phyloP scores from a whole-genome alignment of 441 rosid genomes.

The Brassica balearica region DNA sequence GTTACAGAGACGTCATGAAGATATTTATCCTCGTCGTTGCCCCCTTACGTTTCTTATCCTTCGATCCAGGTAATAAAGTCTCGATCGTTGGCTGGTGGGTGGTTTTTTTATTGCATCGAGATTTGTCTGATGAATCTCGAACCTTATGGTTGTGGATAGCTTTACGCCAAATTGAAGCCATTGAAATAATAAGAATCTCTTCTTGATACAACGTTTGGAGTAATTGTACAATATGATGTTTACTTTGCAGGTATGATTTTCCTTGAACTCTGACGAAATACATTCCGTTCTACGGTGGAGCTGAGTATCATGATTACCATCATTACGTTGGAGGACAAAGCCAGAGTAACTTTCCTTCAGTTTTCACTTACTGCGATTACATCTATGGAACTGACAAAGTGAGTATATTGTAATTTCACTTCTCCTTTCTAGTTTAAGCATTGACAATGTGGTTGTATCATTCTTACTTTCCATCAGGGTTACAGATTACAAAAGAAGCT shows the following conservation, averaged over 20 bases:
- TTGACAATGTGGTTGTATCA: neutral
- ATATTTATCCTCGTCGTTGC: conserved; percentile 78
- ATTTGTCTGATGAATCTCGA: no score
- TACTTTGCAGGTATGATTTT: neutral
- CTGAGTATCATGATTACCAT: neutral
- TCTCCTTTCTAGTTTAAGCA: neutral
- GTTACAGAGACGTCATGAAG: conserved; percentile 83
- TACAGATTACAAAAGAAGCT: neutral
- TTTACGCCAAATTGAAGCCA: no score
- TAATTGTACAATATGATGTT: neutral
- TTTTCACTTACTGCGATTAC: neutral
- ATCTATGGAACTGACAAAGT: neutral
- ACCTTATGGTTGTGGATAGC: no score
- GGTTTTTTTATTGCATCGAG: no score
- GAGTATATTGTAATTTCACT: neutral
- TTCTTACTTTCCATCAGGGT: neutral
- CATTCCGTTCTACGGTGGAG: neutral
- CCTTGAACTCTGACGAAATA: neutral
- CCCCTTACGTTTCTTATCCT: conserved; percentile 85
- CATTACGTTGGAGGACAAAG: neutral
- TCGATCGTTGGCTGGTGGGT: neutral
- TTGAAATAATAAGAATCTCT: neutral
- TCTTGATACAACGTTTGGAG: neutral
- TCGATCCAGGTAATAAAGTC: conserved; percentile 59
- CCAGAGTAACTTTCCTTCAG: neutral